Conservation (phyloP, 192 early-diverging fungal species). For the Irineochytrium annulatum region DNA sequence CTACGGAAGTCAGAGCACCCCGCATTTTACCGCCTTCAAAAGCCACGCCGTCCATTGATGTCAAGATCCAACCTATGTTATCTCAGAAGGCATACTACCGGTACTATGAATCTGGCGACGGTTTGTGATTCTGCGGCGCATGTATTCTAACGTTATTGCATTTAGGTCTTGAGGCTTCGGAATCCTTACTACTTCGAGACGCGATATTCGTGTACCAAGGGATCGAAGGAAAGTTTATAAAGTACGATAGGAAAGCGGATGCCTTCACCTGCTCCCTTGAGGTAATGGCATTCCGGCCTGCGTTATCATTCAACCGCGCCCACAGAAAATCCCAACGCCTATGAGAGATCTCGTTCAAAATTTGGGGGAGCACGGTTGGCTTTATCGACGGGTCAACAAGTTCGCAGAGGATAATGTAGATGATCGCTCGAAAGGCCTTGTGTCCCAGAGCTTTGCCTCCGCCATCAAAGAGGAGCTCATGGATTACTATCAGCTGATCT, state of each 20-base stretch:
- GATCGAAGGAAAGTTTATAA: constrained; percentile 81
- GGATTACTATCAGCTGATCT: constrained; percentile 82
- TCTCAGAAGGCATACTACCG: neutral
- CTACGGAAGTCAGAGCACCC: neutral
- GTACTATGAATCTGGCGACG: too few relatives aligned
- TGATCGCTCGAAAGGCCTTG: constrained; percentile 46
- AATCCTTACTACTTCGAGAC: constrained; percentile 67
- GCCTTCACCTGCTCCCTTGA: constrained; percentile 54
- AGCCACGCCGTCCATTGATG: neutral
- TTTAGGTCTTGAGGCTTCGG: neutral
- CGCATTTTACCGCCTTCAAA: neutral
- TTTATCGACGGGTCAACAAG: constrained; percentile 61
- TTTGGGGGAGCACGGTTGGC: constrained; percentile 75
- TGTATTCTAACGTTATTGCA: too few relatives aligned
- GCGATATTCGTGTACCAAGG: constrained; percentile 91
- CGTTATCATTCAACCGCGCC: too few relatives aligned
- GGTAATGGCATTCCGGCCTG: too few relatives aligned
- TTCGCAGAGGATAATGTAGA: constrained; percentile 48
- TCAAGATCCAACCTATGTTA: neutral
- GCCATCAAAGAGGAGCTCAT: constrained; percentile 75
- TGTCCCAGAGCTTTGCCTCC: constrained; percentile 72
- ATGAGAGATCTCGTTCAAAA: constrained; percentile 60
- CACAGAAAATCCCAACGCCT: constrained; percentile 56
- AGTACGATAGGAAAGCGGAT: constrained; percentile 48
- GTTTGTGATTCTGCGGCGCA: too few relatives aligned